Evolutionary conservation across 2,329 filamentous ascomycete genomes (phyloP).

Genomic region (Zymoseptoria brevis): DNA sequence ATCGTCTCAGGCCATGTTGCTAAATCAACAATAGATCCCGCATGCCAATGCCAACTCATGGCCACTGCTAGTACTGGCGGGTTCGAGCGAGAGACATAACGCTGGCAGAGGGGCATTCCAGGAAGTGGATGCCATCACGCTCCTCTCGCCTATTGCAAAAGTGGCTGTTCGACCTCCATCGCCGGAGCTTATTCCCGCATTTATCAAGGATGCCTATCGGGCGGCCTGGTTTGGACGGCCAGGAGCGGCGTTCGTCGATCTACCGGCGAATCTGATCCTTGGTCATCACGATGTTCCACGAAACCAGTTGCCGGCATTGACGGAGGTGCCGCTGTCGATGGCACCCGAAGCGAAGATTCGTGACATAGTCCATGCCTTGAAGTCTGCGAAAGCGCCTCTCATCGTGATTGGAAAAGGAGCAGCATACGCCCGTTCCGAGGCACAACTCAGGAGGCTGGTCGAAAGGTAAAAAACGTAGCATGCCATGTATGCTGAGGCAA

Average conservation of each 20-base stretch:
- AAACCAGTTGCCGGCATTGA: constrained; percentile 13
- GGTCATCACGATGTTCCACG: constrained; percentile 21
- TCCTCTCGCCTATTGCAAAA: constrained; percentile 48
- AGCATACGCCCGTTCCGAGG: constrained; percentile 46
- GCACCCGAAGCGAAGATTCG: constrained; percentile 38
- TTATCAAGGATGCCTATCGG: constrained; percentile 46
- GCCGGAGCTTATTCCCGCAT: constrained; percentile 40
- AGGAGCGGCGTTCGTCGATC: constrained; percentile 47
- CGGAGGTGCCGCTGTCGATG: constrained; percentile 35
- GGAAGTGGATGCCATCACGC: constrained; percentile 48
- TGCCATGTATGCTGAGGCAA: not conserved
- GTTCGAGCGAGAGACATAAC: constrained; percentile 46
- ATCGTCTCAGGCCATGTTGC: not conserved
- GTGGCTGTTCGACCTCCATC: constrained; percentile 40
- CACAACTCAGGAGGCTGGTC: constrained; percentile 38
- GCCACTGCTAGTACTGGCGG: constrained; percentile 48
- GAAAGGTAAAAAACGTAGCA: constrained; percentile 22
- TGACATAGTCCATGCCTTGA: constrained; percentile 39
- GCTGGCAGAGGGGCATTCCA: constrained; percentile 50
- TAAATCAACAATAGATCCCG: constrained; percentile 13
- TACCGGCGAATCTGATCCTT: constrained; percentile 50
- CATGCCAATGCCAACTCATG: constrained; percentile 46
- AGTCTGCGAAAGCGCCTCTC: constrained; percentile 43
- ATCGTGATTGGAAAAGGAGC: constrained; percentile 50
- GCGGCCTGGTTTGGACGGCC: constrained; percentile 48